These are phyloP conservation scores for Nakaseomyces kungkrabaensis DNA, from an alignment of 1,139 yeast species.

Conservation along the genomic window DNA sequence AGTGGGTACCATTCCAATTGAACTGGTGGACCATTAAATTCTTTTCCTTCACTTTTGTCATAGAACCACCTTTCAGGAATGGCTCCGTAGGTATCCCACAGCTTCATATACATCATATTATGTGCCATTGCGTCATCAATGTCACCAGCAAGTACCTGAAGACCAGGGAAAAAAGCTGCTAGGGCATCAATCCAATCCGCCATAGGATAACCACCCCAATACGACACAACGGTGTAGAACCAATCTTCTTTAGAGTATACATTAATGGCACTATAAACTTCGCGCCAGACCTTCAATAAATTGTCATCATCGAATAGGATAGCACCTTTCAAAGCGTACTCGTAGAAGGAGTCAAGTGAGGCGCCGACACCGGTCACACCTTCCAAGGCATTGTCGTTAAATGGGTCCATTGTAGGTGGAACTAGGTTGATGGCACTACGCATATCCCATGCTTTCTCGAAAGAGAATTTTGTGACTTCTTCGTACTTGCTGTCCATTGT, in stretches of 20 bases:
- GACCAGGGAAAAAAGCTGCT: constrained; percentile 82
- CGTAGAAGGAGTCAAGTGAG: constrained; percentile 86
- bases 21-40: constrained; percentile 24
- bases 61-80: constrained; percentile 85
- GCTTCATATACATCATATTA: constrained; percentile 58
- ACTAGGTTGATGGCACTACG: constrained; percentile 54
- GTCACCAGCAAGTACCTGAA: constrained; percentile 73
- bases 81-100: constrained; percentile 74
- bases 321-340: constrained; percentile 71
- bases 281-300: constrained; percentile 50
- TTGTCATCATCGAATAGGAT: constrained; percentile 60
- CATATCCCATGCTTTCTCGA: constrained; percentile 60
- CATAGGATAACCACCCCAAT: constrained; percentile 40
- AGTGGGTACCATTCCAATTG: constrained; percentile 84
- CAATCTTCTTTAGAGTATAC: constrained; percentile 42
- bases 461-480: constrained; percentile 49
- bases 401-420: constrained; percentile 71
- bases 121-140: constrained; percentile 51
- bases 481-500: constrained; percentile 71
- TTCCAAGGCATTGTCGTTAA: constrained; percentile 47
- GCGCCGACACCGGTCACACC: constrained; percentile 78
- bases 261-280: constrained; percentile 48
- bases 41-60: constrained; percentile 5
- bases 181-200: constrained; percentile 76
- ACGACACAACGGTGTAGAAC: constrained; percentile 54